Conservation (phyloP, 2,329 filamentous ascomycete genomes). For the Chaetomiaceae sp. region DNA sequence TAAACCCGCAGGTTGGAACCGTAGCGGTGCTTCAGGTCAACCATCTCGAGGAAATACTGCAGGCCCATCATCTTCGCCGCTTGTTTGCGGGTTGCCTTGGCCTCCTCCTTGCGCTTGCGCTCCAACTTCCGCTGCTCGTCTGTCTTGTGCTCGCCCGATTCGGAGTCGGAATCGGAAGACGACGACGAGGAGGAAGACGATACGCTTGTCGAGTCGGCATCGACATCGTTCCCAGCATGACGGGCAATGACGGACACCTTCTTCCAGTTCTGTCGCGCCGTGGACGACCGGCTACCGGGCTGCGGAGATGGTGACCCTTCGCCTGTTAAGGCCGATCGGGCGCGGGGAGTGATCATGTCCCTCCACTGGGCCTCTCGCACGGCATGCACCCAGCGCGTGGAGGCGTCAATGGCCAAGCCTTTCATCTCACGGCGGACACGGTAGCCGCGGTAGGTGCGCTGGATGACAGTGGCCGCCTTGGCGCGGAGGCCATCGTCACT, state of each 20-base stretch:
- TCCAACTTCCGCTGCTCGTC: constrained; percentile 34
- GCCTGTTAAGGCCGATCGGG: constrained; percentile 20
- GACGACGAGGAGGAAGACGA: constrained; percentile 23
- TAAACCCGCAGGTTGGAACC: constrained; percentile 77
- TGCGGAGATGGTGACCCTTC: constrained; percentile 1
- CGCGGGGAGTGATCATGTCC: constrained; percentile 42
- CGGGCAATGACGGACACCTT: constrained; percentile 64
- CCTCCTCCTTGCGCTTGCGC: constrained; percentile 39
- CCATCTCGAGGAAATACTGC: constrained; percentile 81
- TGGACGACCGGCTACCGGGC: constrained; percentile 8
- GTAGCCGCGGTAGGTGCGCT: constrained; percentile 74
- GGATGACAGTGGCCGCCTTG: constrained; percentile 51
- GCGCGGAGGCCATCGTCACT: constrained; percentile 25
- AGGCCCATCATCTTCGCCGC: constrained; percentile 75
- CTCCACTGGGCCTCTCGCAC: constrained; percentile 51
- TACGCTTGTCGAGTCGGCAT: constrained; percentile 29
- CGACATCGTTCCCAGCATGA: constrained; percentile 64
- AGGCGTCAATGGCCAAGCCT: constrained; percentile 63
- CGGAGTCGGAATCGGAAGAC: constrained; percentile 26
- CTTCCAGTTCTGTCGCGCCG: constrained; percentile 66
- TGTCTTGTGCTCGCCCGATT: constrained; percentile 18
- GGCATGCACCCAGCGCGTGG: constrained; percentile 65
- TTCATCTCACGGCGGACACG: constrained; percentile 63
- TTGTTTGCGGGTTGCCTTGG: constrained; percentile 53
- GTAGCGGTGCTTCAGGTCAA: constrained; percentile 80